phyloP scores from a whole-genome alignment of 2,329 filamentous ascomycete genomes.

The Metarhizium anisopliae region DNA sequence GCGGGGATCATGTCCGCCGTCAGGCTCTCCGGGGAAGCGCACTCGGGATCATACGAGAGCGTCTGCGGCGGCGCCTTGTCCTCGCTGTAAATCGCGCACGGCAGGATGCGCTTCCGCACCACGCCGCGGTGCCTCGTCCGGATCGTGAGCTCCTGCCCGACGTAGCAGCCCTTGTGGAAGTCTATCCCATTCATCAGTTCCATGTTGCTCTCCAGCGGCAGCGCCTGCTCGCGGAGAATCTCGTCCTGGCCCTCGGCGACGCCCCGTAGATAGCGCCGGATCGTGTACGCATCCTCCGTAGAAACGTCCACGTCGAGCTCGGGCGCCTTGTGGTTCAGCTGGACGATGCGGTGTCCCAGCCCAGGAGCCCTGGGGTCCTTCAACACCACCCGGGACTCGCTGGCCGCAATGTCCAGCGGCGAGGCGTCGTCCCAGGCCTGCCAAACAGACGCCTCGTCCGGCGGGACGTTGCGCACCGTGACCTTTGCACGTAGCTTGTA shows the following conservation, averaged over 20 bases:
- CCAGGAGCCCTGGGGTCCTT: slow-evolving; percentile 45
- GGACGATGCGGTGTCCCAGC: slow-evolving; percentile 43
- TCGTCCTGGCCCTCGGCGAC: slow-evolving; percentile 80
- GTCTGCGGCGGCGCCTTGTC: slow-evolving; percentile 27
- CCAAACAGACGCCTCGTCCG: slow-evolving; percentile 61
- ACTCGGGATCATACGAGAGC: slow-evolving; percentile 38
- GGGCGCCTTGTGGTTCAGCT: slow-evolving; percentile 19
- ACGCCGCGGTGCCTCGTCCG: slow-evolving; percentile 91
- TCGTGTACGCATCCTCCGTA: slow-evolving; percentile 54
- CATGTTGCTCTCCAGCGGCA: slow-evolving; percentile 85
- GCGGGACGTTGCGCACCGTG: slow-evolving; percentile 53
- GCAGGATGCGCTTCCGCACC: slow-evolving; percentile 81
- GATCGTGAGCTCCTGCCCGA: slow-evolving; percentile 94
- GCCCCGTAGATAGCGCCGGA: slow-evolving; percentile 71
- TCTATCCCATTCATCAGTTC: slow-evolving; percentile 81
- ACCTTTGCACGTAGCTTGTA: slow-evolving; percentile 84
- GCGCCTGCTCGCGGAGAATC: slow-evolving; percentile 58
- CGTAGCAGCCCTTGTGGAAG: slow-evolving; percentile 93
- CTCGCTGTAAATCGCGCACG: slow-evolving; percentile 60
- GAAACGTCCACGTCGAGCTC: slow-evolving; percentile 35
- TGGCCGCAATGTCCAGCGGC: background rate
- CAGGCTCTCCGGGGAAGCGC: slow-evolving; percentile 15
- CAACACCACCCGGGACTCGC: slow-evolving; percentile 24
- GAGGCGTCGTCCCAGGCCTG: slow-evolving; percentile 58
- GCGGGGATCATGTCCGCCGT: slow-evolving; percentile 30